A percentile compares a stretch with the other conserved stretches of the same genome.
These are phyloP conservation scores for Vitis amurensis DNA, from an alignment of 164 flowering plant genomes.

Conservation along the genomic window DNA sequence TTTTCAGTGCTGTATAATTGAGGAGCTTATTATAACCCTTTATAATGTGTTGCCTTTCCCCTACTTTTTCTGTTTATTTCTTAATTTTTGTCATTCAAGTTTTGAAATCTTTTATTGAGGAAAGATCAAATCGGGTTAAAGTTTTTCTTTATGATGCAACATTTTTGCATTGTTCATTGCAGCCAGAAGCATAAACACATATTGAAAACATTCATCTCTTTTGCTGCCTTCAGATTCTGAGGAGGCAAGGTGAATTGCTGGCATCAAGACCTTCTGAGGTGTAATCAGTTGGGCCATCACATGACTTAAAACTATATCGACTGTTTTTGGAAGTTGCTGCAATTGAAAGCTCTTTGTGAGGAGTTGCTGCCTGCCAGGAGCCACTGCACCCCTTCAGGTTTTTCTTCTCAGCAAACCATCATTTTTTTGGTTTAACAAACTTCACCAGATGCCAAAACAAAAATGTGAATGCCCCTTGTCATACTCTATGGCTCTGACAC, in stretches of 20 bases:
- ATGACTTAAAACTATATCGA: conserved; percentile 16
- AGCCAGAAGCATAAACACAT: no score
- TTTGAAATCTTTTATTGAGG: neutral
- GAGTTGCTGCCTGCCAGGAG: conserved; percentile 10
- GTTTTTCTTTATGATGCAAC: no score
- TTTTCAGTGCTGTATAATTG: no score
- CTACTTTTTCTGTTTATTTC: no score
- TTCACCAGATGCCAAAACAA: conserved; percentile 9
- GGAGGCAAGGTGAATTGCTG: conserved; percentile 30
- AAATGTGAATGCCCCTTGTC: conserved; percentile 8
- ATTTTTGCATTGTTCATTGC: no score
- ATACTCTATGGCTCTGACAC: conserved; percentile 11
- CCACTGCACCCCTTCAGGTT: conserved; percentile 16
- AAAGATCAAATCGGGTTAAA: neutral
- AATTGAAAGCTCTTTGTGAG: conserved; percentile 16
- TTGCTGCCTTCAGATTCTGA: conserved; percentile 31
- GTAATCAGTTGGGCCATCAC: conserved; percentile 7
- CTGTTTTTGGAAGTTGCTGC: conserved; percentile 28
- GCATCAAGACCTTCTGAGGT: neutral
- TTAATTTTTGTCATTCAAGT: no score
- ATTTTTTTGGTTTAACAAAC: conserved; percentile 16
- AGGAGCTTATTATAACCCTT: no score
- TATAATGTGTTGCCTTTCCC: no score
- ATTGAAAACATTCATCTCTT: neutral
- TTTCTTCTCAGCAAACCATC: conserved; percentile 6